Base-by-base conservation (phyloP, 2,329 filamentous ascomycete genomes). In the Ceratocystis eucalypticola region DNA sequence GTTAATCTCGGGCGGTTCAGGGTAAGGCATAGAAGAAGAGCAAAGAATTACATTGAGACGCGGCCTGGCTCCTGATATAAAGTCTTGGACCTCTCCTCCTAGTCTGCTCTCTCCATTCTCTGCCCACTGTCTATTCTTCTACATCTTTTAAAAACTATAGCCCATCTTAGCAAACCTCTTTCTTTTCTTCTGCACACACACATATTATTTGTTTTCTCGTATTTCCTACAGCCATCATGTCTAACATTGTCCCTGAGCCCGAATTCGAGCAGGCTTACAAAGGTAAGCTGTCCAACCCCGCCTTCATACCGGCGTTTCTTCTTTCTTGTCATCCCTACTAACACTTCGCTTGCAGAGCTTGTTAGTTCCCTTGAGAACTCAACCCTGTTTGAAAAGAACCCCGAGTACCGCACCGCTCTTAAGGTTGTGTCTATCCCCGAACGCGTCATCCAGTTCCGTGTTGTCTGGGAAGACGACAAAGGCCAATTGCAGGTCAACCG, bases 241-340 rank as follows among this genome's bases (percentile, higher is more conserved):
- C 91, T 71, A 88, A 94, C 81, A 83, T 94, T 74, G 85, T 89
- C 64, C 80, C 80, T 70, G 93, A 97, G 85, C 93, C 94, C 74
- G 93, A 99, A 82, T 97, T 97, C 81, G 87, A 96, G 86, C 93
- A 97, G 85, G 93, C 93, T 74, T 96, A 96, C 85, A 90, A 91
- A 77, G 91, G 91, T 95, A 80, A 74, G 82, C 44, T 12, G 5
- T 25, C 59, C 15, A 45, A 12, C 17, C 17, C 45, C 8, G 28
- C 44, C 50, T 15, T 55, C 20, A 41, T 20, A 65, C 53, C 2
- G 17, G 22, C 45, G n/a, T 46, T 12, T 55, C 37, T 37, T 66
- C 15, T 30, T 6, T 12, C 3, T 10, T 10, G 12, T 7, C 3
- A 53, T n/a, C 22, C 12, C 25, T 10, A 57, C 53, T 57, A 57